These are phyloP conservation scores for Lachnellula hyalina DNA, from an alignment of 2,329 filamentous ascomycete species.

Conservation along the genomic window DNA sequence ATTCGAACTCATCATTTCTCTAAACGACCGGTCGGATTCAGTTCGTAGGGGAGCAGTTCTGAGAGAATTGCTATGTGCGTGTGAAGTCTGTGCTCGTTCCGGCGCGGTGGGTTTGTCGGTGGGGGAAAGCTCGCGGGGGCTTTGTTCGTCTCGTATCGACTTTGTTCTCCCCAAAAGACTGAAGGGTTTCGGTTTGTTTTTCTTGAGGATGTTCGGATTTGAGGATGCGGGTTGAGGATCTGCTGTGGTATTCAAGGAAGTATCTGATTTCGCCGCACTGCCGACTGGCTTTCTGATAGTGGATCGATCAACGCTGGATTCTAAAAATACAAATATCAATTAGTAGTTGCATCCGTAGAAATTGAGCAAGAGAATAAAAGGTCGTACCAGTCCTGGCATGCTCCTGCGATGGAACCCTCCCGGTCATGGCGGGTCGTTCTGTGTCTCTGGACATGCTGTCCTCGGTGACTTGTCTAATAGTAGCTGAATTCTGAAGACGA, in stretches of 20 bases:
- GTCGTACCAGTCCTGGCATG: slow-evolving; percentile 29
- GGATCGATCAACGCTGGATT: slow-evolving; percentile 20
- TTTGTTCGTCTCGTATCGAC: slow-evolving; percentile 39
- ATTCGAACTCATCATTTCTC: slow-evolving; percentile 60
- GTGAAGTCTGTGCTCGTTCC: slow-evolving; percentile 36
- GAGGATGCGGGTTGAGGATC: slow-evolving; percentile 15
- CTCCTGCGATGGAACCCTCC: slow-evolving; percentile 29
- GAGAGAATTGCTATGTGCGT: slow-evolving; percentile 37
- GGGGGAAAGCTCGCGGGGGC: slow-evolving; percentile 20
- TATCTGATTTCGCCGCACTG: slow-evolving; percentile 24
- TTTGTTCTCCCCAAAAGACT: slow-evolving; percentile 36
- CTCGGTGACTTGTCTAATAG: slow-evolving; percentile 31
- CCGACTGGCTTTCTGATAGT: slow-evolving; percentile 27
- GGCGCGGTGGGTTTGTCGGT: slow-evolving; percentile 23
- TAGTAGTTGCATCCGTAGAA: slow-evolving; percentile 16
- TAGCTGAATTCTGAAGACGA: slow-evolving; percentile 34
- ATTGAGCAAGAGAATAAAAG: slow-evolving; percentile 13
- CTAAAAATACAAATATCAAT: slow-evolving; percentile 17
- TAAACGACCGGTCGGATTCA: slow-evolving; percentile 57
- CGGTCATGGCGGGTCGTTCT: slow-evolving; percentile 24
- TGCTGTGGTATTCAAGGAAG: slow-evolving; percentile 21
- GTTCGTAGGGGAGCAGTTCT: slow-evolving; percentile 56
- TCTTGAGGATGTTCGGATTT: slow-evolving; percentile 17
- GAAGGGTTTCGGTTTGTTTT: slow-evolving; percentile 31
- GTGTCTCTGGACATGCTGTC: slow-evolving; percentile 31